Conservation (phyloP, 164 flowering plant species). For the Annona cherimola region DNA sequence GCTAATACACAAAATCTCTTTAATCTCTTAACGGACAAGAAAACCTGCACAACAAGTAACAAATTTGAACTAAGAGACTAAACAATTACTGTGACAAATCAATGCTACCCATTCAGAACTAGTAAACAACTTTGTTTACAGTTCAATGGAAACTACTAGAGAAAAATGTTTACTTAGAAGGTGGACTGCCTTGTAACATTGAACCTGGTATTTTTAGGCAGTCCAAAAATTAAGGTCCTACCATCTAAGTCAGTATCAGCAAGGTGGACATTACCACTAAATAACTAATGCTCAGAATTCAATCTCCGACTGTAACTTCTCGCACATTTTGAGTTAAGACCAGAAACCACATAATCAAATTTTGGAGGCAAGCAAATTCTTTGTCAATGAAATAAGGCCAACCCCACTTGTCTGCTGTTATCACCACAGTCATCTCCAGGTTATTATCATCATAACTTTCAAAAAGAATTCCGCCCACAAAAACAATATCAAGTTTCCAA, state of each 20-base stretch:
- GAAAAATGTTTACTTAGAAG: background rate
- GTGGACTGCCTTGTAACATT: background rate
- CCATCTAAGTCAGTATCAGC: background rate
- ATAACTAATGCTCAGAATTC: too few species aligned
- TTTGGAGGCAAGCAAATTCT: background rate
- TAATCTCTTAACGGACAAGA: background rate
- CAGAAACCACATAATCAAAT: background rate
- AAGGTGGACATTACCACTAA: background rate
- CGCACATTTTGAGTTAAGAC: background rate
- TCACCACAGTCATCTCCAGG: background rate
- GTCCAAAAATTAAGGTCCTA: background rate
- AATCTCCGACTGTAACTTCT: background rate
- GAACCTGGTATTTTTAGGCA: background rate
- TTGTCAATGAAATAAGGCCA: background rate
- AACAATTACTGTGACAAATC: background rate
- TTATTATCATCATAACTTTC: background rate
- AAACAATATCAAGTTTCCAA: too few species aligned
- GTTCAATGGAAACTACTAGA: background rate
- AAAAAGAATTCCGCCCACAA: background rate
- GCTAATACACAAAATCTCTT: conserved; percentile 1
- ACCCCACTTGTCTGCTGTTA: background rate
- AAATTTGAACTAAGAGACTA: background rate
- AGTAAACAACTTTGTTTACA: too few species aligned
- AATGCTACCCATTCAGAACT: background rate
- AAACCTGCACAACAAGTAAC: background rate